Conservation (phyloP, 768 basidiomycete species). For the Xerocomus spinulosus region DNA sequence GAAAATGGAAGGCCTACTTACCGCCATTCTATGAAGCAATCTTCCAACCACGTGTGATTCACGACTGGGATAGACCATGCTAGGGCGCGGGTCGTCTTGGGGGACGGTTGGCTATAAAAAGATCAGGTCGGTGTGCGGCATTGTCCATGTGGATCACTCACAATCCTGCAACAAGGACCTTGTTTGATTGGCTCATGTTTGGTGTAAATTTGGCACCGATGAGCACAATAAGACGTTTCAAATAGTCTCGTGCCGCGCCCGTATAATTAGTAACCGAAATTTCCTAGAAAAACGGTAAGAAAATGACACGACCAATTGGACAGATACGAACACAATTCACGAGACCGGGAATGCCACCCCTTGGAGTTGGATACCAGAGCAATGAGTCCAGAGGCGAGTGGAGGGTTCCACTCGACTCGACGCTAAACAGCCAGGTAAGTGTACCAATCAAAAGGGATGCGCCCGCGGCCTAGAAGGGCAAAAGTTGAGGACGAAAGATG, state of each 20-base stretch:
- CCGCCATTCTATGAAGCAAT: constrained; percentile 81
- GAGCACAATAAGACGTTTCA: constrained; percentile 72
- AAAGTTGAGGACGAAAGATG: not conserved
- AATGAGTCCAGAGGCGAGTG: constrained; percentile 68
- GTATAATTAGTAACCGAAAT: constrained; percentile 89
- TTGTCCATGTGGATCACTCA: constrained; percentile 35
- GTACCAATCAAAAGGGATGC: constrained; percentile 54
- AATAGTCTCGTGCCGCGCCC: constrained; percentile 79
- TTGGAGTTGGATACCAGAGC: constrained; percentile 80
- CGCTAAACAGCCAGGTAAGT: constrained; percentile 79
- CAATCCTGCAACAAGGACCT: constrained; percentile 80
- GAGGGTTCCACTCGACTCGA: constrained; percentile 57
- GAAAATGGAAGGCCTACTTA: not conserved
- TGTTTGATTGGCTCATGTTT: constrained; percentile 73
- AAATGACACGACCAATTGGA: not conserved
- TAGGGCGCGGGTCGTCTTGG: constrained; percentile 68
- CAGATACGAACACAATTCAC: constrained; percentile 49
- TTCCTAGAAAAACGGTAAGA: constrained; percentile 38
- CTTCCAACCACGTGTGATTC: constrained; percentile 90
- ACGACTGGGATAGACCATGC: constrained; percentile 84
- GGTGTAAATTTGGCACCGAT: constrained; percentile 83
- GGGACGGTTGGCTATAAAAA: constrained; percentile 32
- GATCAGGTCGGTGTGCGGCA: not conserved
- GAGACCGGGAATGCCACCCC: constrained; percentile 55
- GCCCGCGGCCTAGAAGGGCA: constrained; percentile 48